These are phyloP conservation scores for Vicia villosa DNA, from an alignment of 306 rosid genomes.

Conservation along the genomic window DNA sequence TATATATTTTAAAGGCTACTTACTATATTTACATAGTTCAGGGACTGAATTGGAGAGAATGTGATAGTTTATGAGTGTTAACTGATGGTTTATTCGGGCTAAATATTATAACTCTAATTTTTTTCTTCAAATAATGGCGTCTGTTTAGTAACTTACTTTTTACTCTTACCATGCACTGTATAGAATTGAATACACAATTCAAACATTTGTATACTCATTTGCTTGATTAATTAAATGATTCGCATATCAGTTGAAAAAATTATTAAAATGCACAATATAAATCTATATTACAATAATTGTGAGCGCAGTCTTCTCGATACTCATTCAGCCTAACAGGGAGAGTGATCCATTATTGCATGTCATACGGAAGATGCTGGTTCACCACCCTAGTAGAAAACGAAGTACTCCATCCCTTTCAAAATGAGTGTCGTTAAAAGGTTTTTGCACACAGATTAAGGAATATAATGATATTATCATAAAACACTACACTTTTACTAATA, in stretches of 20 bases:
- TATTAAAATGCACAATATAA: not conserved
- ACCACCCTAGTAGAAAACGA: not conserved
- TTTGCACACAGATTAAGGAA: too few relatives aligned
- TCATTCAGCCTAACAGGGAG: not conserved
- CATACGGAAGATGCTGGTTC: not conserved
- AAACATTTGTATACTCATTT: not conserved
- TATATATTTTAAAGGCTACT: too few relatives aligned
- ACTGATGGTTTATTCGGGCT: too few relatives aligned
- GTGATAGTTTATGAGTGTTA: too few relatives aligned
- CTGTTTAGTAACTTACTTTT: not conserved
- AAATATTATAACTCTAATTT: too few relatives aligned
- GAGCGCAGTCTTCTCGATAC: not conserved
- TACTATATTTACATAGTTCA: too few relatives aligned
- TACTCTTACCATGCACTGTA: not conserved
- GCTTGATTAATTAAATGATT: not conserved
- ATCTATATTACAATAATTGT: slow-evolving; percentile 6
- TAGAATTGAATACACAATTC: not conserved
- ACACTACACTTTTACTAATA: too few relatives aligned
- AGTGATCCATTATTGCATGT: not conserved
- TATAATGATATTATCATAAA: too few relatives aligned
- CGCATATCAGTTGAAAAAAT: not conserved
- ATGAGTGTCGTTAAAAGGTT: too few relatives aligned
- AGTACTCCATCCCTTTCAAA: too few relatives aligned
- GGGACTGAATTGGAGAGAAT: too few relatives aligned
- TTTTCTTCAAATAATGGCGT: too few relatives aligned